phyloP scores from a whole-genome alignment of 2,329 filamentous ascomycete species.

The Colletotrichum tofieldiae region DNA sequence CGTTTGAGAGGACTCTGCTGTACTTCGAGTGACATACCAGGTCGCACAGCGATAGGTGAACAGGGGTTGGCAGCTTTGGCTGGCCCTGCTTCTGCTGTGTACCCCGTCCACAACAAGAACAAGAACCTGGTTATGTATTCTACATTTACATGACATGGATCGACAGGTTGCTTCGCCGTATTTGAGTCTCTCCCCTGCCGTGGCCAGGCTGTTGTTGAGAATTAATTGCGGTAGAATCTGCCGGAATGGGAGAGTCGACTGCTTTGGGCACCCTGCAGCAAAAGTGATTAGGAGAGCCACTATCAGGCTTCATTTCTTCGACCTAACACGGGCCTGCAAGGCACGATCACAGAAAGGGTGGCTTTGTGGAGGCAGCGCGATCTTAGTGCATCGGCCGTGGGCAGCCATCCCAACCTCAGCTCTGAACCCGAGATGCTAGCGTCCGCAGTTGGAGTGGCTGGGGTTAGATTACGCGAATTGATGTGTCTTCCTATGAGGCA shows the following conservation, averaged over 20 bases:
- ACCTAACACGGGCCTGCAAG: constrained; percentile 7
- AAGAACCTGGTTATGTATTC: constrained; percentile 16
- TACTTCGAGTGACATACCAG: constrained; percentile 8
- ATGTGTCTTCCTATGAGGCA: not conserved
- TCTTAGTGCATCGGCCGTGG: constrained; percentile 14
- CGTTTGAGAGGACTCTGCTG: not conserved
- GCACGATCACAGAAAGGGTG: not conserved
- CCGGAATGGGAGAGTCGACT: constrained; percentile 6
- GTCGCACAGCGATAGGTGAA: not conserved
- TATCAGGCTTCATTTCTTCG: constrained; percentile 13
- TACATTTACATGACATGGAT: constrained; percentile 26
- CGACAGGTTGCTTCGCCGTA: constrained; percentile 24
- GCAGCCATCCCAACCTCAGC: constrained; percentile 13
- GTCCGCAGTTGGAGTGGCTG: not conserved
- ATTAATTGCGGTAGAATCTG: constrained; percentile 25
- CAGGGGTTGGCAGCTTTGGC: constrained; percentile 1
- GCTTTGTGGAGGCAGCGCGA: constrained; percentile 12
- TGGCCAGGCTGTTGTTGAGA: constrained; percentile 21
- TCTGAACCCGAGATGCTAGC: not conserved
- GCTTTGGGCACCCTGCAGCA: constrained; percentile 17
- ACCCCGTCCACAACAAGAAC: not conserved
- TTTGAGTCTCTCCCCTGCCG: constrained; percentile 23
- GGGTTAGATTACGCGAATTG: not conserved
- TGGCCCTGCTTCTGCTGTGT: constrained; percentile 1
- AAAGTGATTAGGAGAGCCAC: not conserved